Base-by-base conservation (phyloP, 2,329 filamentous ascomycete species). In the Stemphylium beticola region DNA sequence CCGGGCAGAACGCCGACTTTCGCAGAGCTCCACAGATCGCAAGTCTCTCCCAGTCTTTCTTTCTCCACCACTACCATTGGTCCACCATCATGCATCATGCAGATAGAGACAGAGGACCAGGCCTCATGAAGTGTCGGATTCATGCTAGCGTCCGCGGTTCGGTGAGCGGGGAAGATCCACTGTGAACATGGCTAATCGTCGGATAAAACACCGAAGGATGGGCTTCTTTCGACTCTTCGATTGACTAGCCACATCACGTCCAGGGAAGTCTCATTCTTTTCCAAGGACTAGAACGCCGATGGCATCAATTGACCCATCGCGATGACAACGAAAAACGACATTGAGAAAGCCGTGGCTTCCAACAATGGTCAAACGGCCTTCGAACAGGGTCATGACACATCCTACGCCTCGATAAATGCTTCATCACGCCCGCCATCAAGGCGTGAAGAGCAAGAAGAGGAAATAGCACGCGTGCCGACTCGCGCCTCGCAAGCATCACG, bases 111-210 rank as follows among this genome's bases (percentile, higher is more conserved):
- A 26, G 24, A 31, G 24, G 11, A 4, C 34, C 34, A 46, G 15
- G n/a, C 38, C 26, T 4, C 31, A 41, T 11, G 34, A n/a, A 43
- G 18, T 7, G 33, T 39, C 49, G 43, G 8, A 44, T 41, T 18
- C 20, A 4, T 46, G 51, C 49, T 66, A 65, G 64, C 31, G 38
- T 66, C 64, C 64, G 62, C 64, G 60, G 60, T 62, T 24, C 64
- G 62, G 58, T 39, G 60, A 36, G 39, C 48, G 58, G 52, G 41
- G 49, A 47, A 14, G 22, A 29, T 58, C 20, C 33, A 37, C 36
- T 29, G 32, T 24, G 17, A 7, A 41, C 14, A 34, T 34, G 26
- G 48, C 45, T 52, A 29, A 39, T 53, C 48, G 53, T 58, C 56
- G 56, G 56, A 46, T 44, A 56, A 47, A 57, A 33, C 37, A 38